Conservation (phyloP, 2,329 filamentous ascomycete species). For the Fusarium transvaalense region DNA sequence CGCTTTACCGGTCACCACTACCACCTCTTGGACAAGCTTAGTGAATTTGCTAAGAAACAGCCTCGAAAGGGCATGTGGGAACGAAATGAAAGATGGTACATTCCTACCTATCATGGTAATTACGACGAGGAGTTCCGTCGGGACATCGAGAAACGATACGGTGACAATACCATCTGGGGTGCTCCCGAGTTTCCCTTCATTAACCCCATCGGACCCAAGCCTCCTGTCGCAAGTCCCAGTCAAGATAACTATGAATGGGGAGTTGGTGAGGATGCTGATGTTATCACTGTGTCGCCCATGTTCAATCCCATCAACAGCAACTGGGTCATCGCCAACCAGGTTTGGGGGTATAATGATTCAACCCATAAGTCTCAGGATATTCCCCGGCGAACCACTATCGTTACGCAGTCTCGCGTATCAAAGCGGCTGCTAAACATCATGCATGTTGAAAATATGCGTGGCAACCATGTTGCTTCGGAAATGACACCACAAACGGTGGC, state of each 20-base stretch:
- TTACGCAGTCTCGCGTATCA: slow-evolving; percentile 80
- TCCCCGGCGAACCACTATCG: slow-evolving; percentile 80
- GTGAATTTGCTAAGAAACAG: slow-evolving; percentile 73
- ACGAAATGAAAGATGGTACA: slow-evolving; percentile 78
- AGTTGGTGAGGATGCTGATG: slow-evolving; percentile 79
- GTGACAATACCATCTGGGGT: slow-evolving; percentile 74
- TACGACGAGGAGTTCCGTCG: slow-evolving; percentile 76
- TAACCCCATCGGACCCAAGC: slow-evolving; percentile 72
- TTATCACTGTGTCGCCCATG: slow-evolving; percentile 81
- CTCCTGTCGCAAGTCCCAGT: slow-evolving; percentile 68
- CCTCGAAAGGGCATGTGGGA: slow-evolving; percentile 81
- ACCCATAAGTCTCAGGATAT: slow-evolving; percentile 66
- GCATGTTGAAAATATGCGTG: slow-evolving; percentile 80
- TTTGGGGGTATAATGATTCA: slow-evolving; percentile 73
- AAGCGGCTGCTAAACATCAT: slow-evolving; percentile 79
- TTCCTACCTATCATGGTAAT: slow-evolving; percentile 74
- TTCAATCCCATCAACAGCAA: slow-evolving; percentile 79
- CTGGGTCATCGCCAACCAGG: slow-evolving; percentile 77
- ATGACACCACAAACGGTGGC: slow-evolving; percentile 82
- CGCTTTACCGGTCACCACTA: slow-evolving; percentile 86
- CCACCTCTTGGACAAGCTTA: slow-evolving; percentile 77
- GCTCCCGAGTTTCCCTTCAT: slow-evolving; percentile 69
- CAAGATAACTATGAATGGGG: slow-evolving; percentile 81
- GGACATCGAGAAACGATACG: slow-evolving; percentile 68
- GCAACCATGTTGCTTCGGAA: slow-evolving; percentile 82